Percentiles rank a stretch among this genome's conserved stretches.
Conservation (phyloP, 345 rosid species). For the Cardamine resedifolia region DNA sequence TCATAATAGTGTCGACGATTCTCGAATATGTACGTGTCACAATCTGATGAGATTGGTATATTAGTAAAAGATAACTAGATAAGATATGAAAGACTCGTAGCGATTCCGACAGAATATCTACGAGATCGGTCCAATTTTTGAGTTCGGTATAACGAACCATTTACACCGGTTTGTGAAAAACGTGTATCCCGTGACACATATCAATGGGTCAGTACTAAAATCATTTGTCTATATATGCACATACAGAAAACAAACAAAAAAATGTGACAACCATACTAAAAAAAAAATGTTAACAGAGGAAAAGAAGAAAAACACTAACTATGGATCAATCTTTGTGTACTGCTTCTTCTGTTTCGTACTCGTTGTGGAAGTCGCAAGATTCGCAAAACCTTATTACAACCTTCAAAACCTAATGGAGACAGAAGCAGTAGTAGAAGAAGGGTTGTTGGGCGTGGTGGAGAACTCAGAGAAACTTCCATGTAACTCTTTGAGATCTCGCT, state of each 20-base stretch:
- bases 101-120: not conserved
- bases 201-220: not conserved
- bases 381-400: slow-evolving; percentile 34
- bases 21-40: too few species aligned
- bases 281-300: slow-evolving; percentile 10
- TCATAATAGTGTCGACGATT: too few species aligned
- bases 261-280: not conserved
- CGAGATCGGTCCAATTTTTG: not conserved
- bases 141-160: not conserved
- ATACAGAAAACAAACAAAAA: too few species aligned
- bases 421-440: slow-evolving; percentile 25
- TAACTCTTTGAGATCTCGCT: not conserved
- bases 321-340: slow-evolving; percentile 18
- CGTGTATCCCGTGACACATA: not conserved
- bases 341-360: slow-evolving; percentile 27
- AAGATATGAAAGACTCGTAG: not conserved
- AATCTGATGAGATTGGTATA: too few species aligned
- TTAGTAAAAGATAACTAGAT: not conserved
- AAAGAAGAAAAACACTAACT: slow-evolving; percentile 8
- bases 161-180: not conserved
- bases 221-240: not conserved
- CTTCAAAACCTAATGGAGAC: slow-evolving; percentile 5
- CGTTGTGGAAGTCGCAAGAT: slow-evolving; percentile 20
- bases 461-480: slow-evolving; percentile 16
- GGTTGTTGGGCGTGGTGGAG: not conserved